phyloP scores from a whole-genome alignment of 495 filamentous ascomycete genomes.

The Xylaria nigripes region DNA sequence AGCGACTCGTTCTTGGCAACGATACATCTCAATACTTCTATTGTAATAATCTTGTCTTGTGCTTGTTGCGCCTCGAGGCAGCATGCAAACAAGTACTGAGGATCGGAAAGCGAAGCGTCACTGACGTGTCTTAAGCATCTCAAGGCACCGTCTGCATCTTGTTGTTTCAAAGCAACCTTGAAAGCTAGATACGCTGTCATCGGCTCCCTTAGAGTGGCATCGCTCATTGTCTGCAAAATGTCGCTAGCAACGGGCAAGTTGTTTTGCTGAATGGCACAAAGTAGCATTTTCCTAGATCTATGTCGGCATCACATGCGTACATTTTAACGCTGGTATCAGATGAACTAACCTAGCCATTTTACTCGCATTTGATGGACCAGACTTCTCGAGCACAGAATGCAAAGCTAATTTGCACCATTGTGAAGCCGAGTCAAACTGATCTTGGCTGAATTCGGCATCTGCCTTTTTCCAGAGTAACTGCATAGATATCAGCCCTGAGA shows the following conservation, averaged over 20 bases:
- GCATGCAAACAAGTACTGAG: conserved; percentile 65
- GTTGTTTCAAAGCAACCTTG: conserved; percentile 57
- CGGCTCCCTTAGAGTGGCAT: conserved; percentile 46
- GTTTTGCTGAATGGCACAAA: conserved; percentile 53
- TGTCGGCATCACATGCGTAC: not conserved
- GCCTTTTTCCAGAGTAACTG: conserved; percentile 73
- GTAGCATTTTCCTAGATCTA: conserved; percentile 54
- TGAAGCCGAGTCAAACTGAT: conserved; percentile 47
- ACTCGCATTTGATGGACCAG: conserved; percentile 52
- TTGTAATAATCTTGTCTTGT: conserved; percentile 50
- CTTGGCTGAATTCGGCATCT: conserved; percentile 47
- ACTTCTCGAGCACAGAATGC: conserved; percentile 54
- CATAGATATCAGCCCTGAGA: conserved; percentile 13
- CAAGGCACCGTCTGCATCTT: conserved; percentile 49
- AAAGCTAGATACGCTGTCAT: conserved; percentile 66
- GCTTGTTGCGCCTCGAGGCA: conserved; percentile 62
- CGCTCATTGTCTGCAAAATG: conserved; percentile 53
- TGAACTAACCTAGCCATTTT: conserved; percentile 57
- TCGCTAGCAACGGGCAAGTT: conserved; percentile 45
- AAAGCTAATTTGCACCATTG: conserved; percentile 67
- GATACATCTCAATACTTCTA: conserved; percentile 51
- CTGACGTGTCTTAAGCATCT: conserved; percentile 20
- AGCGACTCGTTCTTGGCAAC: conserved; percentile 40
- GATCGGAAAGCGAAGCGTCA: conserved; percentile 29
- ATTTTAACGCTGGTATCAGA: not conserved